phyloP scores from a whole-genome alignment of 2,329 filamentous ascomycete genomes.

The Onygena corvina region DNA sequence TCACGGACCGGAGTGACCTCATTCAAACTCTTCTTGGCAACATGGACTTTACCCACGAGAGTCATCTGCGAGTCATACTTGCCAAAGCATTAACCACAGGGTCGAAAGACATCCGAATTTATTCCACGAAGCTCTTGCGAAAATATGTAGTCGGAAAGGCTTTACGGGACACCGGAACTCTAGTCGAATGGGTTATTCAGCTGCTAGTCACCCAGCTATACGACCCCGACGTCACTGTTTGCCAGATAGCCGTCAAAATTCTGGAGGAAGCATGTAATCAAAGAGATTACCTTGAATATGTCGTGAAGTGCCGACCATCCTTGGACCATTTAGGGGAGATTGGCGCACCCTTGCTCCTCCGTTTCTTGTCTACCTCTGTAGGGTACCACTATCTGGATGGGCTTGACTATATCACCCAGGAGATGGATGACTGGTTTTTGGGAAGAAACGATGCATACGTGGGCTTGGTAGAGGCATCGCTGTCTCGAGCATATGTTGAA shows the following conservation, averaged over 20 bases:
- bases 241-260: conserved; percentile 91
- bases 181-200: conserved; percentile 83
- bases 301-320: conserved; percentile 88
- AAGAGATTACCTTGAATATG: conserved; percentile 80
- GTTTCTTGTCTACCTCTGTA: conserved; percentile 89
- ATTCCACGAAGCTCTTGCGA: conserved; percentile 71
- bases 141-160: conserved; percentile 64
- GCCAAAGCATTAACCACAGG: conserved; percentile 89
- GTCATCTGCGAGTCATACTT: conserved; percentile 80
- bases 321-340: conserved; percentile 95
- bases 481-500: conserved; percentile 66
- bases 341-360: conserved; percentile 77
- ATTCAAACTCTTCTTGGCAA: conserved; percentile 79
- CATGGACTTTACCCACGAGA: conserved; percentile 80
- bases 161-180: conserved; percentile 26
- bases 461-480: conserved; percentile 82
- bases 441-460: conserved; percentile 97
- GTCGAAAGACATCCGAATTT: conserved; percentile 80
- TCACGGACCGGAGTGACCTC: conserved; percentile 80
- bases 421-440: conserved; percentile 99
- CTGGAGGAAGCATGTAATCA: conserved; percentile 94
- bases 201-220: conserved; percentile 97
- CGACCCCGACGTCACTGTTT: conserved; percentile 92
- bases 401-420: conserved; percentile 94
- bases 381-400: conserved; percentile 96